Evolutionary conservation across 1,139 yeast genomes (phyloP).

Genomic region (Kazachstania sp.): DNA sequence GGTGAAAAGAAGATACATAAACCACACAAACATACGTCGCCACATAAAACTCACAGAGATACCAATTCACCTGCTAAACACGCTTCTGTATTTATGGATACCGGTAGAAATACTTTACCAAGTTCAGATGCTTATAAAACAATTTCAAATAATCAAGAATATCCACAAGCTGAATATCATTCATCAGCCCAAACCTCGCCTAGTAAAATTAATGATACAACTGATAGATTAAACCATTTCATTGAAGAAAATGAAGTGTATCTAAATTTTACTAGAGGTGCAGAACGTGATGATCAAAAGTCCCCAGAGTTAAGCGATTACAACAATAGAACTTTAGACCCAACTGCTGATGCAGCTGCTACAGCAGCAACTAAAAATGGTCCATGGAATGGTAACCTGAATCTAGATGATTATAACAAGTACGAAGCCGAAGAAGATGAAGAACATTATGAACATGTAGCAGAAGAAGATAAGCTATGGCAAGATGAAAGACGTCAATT

Average conservation of each 20-base stretch:
- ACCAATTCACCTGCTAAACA: background rate
- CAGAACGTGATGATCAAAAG: constrained; percentile 6
- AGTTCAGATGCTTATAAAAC: background rate
- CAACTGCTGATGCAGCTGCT: constrained; percentile 3
- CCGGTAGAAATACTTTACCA: background rate
- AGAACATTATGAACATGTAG: background rate
- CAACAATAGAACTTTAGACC: constrained; percentile 13
- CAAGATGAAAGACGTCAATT: constrained; percentile 18
- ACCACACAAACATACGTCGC: background rate
- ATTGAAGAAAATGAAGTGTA: constrained; percentile 24
- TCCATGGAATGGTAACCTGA: background rate
- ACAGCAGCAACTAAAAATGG: background rate
- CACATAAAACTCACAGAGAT: background rate
- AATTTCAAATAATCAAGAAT: background rate
- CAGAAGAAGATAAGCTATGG: constrained; percentile 13
- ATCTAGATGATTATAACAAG: background rate
- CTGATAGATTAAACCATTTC: constrained; percentile 18
- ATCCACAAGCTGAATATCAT: background rate
- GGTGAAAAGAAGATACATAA: constrained; percentile 15
- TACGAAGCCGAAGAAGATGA: background rate
- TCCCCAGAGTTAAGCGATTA: constrained; percentile 4
- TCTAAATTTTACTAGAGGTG: constrained; percentile 21
- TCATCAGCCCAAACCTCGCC: constrained; percentile 4
- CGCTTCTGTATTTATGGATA: constrained; percentile 3
- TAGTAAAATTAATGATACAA: background rate